A percentile compares a stretch with the other conserved stretches of the same genome.
Conservation (phyloP, 169 alveolate species). For the Eimeria acervulina region DNA sequence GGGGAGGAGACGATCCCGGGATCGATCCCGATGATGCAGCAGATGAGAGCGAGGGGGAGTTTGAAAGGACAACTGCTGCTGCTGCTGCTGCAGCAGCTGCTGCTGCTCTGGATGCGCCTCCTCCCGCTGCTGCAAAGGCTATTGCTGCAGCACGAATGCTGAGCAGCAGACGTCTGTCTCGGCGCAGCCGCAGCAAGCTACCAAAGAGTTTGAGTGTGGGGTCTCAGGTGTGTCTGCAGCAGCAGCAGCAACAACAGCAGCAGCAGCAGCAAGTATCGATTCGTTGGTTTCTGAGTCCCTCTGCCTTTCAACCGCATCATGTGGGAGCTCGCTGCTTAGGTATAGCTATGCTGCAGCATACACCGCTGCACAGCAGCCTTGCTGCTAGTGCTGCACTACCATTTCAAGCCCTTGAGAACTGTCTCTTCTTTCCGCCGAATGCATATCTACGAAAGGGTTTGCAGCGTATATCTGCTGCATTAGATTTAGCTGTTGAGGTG, state of each 20-base stretch:
- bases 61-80: constrained; percentile 18
- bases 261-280: constrained; percentile 1
- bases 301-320: constrained; percentile 66
- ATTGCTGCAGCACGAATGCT: constrained; percentile 54
- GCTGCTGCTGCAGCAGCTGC: constrained; percentile 80
- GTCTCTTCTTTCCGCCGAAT: constrained; percentile 53
- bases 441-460: not conserved
- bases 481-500: constrained; percentile 67
- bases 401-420: constrained; percentile 55
- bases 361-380: constrained; percentile 23
- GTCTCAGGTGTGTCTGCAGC: not conserved
- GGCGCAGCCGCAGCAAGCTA: not conserved
- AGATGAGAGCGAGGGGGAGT: constrained; percentile 65
- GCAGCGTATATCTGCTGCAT: constrained; percentile 54
- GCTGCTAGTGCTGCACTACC: constrained; percentile 80
- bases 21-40: constrained; percentile 35
- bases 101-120: constrained; percentile 79
- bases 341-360: constrained; percentile 78
- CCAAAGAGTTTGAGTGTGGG: not conserved
- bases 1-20: not conserved
- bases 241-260: constrained; percentile 34
- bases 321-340: constrained; percentile 72
- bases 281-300: constrained; percentile 61
- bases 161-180: constrained; percentile 33
- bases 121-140: constrained; percentile 72